These are phyloP conservation scores for Chrysoporthe puriensis DNA, from an alignment of 2,329 filamentous ascomycete genomes.

Conservation along the genomic window DNA sequence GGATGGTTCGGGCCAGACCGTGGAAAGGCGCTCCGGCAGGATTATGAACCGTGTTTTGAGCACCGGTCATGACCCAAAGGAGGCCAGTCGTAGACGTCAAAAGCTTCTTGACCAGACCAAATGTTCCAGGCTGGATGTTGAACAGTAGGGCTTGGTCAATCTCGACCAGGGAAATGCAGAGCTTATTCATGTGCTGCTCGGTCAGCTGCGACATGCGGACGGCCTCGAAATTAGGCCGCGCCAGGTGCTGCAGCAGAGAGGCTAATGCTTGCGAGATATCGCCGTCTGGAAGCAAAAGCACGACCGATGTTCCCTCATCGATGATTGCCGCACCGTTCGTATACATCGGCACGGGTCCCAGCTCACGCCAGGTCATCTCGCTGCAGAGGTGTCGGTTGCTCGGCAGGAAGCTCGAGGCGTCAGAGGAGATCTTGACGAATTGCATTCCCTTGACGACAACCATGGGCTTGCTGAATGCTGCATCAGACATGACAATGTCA, in stretches of 20 bases:
- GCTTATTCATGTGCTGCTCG: slow-evolving; percentile 35
- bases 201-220: slow-evolving; percentile 42
- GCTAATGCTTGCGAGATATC: neutral
- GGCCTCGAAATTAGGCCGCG: slow-evolving; percentile 34
- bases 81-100: slow-evolving; percentile 43
- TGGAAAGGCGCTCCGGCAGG: slow-evolving; percentile 46
- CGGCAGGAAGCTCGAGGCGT: slow-evolving; percentile 46
- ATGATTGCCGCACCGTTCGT: slow-evolving; percentile 33
- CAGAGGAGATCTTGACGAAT: slow-evolving; percentile 44
- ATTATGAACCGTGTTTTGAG: slow-evolving; percentile 40
- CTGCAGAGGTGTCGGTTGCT: slow-evolving; percentile 54
- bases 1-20: slow-evolving; percentile 52
- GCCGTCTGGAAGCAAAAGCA: slow-evolving; percentile 33
- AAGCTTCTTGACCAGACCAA: slow-evolving; percentile 46
- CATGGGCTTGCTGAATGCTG: slow-evolving; percentile 38
- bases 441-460: slow-evolving; percentile 51
- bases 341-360: slow-evolving; percentile 33
- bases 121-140: slow-evolving; percentile 44
- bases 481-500: slow-evolving; percentile 48
- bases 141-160: slow-evolving; percentile 42
- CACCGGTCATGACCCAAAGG: slow-evolving; percentile 53
- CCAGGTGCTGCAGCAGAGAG: slow-evolving; percentile 20
- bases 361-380: slow-evolving; percentile 50
- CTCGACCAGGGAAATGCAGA: slow-evolving; percentile 54
- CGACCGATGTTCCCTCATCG: slow-evolving; percentile 36